Percentiles rank a stretch among this genome's conserved stretches.
phyloP scores from a whole-genome alignment of 306 rosid genomes.

The Pueraria montana region DNA sequence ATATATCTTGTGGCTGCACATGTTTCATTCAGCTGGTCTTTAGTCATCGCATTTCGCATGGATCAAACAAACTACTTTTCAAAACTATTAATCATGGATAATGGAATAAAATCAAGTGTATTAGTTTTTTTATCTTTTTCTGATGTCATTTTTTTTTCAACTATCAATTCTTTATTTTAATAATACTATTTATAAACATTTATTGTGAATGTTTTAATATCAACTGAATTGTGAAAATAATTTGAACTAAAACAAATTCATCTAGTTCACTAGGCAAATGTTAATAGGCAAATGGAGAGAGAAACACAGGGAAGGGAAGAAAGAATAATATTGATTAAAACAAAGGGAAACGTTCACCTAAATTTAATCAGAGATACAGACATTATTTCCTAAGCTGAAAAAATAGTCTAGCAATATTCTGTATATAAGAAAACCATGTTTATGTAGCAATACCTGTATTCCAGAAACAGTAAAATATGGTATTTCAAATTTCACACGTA shows the following conservation, averaged over 20 bases:
- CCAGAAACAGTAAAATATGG: slow-evolving; percentile 97
- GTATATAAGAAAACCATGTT: slow-evolving; percentile 33
- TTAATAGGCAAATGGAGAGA: slow-evolving; percentile 13
- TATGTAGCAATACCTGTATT: slow-evolving; percentile 70
- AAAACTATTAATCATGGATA: slow-evolving; percentile 24
- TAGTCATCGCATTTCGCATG: neutral
- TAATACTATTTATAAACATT: neutral
- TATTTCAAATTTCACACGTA: slow-evolving; percentile 92
- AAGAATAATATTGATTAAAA: neutral
- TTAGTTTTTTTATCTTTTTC: slow-evolving; percentile 6
- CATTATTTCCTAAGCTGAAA: neutral
- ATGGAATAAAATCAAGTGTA: neutral
- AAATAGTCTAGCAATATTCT: slow-evolving; percentile 28
- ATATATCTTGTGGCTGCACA: slow-evolving; percentile 3
- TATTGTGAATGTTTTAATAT: slow-evolving; percentile 12
- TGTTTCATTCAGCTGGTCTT: slow-evolving; percentile 34
- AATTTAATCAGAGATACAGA: slow-evolving; percentile 30
- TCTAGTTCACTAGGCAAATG: slow-evolving; percentile 21
- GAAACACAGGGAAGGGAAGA: neutral
- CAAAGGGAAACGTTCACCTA: slow-evolving; percentile 20
- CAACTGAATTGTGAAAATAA: slow-evolving; percentile 6
- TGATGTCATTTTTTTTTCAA: slow-evolving; percentile 4
- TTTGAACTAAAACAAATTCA: slow-evolving; percentile 36
- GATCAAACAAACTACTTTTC: slow-evolving; percentile 5
- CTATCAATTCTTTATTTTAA: neutral